Base-by-base conservation (phyloP, 345 rosid species). In the Eucalyptus shirleyi region DNA sequence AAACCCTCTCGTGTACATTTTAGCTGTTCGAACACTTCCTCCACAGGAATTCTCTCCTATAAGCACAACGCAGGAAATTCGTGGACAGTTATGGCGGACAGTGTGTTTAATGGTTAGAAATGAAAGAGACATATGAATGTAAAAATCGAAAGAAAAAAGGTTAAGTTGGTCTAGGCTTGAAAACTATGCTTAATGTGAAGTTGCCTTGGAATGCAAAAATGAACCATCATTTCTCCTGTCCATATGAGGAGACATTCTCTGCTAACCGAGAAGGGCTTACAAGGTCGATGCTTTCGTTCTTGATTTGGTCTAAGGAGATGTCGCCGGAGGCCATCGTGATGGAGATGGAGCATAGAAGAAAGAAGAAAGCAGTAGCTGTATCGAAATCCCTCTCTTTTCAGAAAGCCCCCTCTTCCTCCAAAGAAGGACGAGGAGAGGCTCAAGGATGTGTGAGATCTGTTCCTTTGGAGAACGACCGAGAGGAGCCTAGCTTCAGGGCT, bases 21-120 rank as follows among this genome's bases (percentile, higher is more conserved):
- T 47, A 90, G 91, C 89, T 86, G 89, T 60, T 86, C 24, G 60
- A 90, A 90, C 56, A 90, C 91, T 65, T 90, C 86, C 19, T 90
- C 89, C 24, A 90, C 83, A 23, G 91, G 91, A 62, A 90, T 42
- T 28, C 59, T 7, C 45, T 86, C 91, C 91, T 90, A n/a, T 13
- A 86, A 67, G 26, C 21, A 60, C 53, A 65, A 89, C 10, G 37
- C 32, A 50, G 30, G 34, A 50, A 88, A 50, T 45, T 72, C 40
- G 8, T 6, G 2, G 13, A 69, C 44, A 14, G 45, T 65, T n/a
- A 65, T 1, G 21, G 77, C 40, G 0, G 9, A 65, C 37, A 7
- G 77, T 16, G 40, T 65, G 37, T n/a, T 15, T 65, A n/a, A n/a
- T 65, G 77, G 21, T 16, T 65, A 65, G 6, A 4, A 65, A 65